Base-by-base conservation (phyloP, 805 yeast genomes). In the Lachancea quebecensis region DNA sequence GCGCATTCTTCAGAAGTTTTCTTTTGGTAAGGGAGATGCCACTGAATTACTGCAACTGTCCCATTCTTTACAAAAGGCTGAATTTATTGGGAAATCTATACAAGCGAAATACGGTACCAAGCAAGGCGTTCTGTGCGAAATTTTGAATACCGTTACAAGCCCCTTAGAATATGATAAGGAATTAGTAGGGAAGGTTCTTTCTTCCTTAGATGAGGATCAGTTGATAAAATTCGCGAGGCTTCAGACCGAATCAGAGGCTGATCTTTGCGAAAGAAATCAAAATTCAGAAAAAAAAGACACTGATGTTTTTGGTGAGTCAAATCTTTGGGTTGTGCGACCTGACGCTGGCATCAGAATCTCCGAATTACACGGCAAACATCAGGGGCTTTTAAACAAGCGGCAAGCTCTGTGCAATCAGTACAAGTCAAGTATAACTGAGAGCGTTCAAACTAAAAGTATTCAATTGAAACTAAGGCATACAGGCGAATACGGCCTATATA, bases 1-100 rank as follows among this genome's bases (percentile, higher is more conserved):
- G 10, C 67, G 87, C 44, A 72, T 80, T 29, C 59, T 88, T 1
- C 82, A 83, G 50, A 68, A 81, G 36, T 68, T 72, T 36, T 77
- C 79, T 27, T 78, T 75, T 49, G 73, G 72, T 4, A 64, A 68
- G 34, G 73, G 75, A 0, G 68, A 66, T 16, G 71, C 76, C 0
- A 41, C 67, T 9, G 80, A 76, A 33, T 57, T 78, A 40, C 49
- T 75, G 2, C 65, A 70, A 10, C 51, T 75, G 7, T 73, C 78
- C 0, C 57, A 62, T 10, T 68, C 79, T 0, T 58, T 78, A 2
- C 55, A 59, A 10, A 47, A 50, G 1, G 59, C 43, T 21, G 28
- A 27, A 35, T 14, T 49, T 2, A 34, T 63, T 35, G 39, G 44
- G 12, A 12, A 2, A 1, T 33, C 36, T 34, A 33, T 48, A 50